These are phyloP conservation scores for Solanum sitiens DNA, from an alignment of 257 asterid species.

Conservation along the genomic window DNA sequence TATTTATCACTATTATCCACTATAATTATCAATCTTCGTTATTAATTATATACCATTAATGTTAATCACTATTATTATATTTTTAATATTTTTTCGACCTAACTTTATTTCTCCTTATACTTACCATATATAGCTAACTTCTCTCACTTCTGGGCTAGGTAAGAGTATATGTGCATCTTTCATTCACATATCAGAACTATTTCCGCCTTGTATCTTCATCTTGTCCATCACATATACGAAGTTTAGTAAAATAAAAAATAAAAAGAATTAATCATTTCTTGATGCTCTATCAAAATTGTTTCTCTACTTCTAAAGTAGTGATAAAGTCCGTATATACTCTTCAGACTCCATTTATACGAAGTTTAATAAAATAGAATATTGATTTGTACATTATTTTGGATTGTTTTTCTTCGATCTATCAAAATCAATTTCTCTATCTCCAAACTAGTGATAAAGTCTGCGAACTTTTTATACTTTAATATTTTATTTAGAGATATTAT, in stretches of 20 bases:
- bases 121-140: background rate
- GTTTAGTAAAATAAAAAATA: background rate
- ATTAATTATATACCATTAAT: too few species aligned
- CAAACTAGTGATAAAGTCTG: background rate
- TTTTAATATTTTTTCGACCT: background rate
- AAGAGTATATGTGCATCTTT: background rate
- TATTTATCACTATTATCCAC: too few species aligned
- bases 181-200: fast-evolving
- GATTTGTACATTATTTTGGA: background rate
- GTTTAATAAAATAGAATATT: too few species aligned
- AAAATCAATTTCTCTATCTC: background rate
- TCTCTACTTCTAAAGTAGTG: too few species aligned
- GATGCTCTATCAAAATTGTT: fast-evolving
- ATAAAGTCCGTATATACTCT: too few species aligned
- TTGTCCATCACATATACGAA: background rate
- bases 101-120: background rate
- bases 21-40: too few species aligned
- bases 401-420: background rate
- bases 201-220: background rate
- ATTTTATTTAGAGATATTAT: too few species aligned
- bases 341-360: background rate
- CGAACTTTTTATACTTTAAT: too few species aligned
- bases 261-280: background rate
- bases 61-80: too few species aligned
- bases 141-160: background rate